Percentiles rank a stretch among this genome's conserved stretches.
Conservation (phyloP, 2,329 filamentous ascomycete species). For the Ceratocystis destructans region DNA sequence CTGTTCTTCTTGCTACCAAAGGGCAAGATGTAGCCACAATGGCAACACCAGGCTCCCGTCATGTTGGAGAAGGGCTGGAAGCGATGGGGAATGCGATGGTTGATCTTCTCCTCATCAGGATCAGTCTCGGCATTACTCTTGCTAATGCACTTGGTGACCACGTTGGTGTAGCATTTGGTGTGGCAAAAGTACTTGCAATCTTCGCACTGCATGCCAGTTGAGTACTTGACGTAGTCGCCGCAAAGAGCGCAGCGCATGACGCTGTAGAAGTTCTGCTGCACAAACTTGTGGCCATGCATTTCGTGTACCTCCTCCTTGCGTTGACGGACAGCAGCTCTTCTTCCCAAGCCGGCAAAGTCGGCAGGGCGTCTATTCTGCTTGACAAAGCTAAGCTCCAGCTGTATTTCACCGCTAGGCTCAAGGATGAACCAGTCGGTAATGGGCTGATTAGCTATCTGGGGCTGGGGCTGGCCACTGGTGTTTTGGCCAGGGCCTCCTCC, state of each 20-base stretch:
- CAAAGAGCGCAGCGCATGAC: conserved; percentile 99
- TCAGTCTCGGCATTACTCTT: conserved; percentile 98
- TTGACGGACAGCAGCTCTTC: conserved; percentile 92
- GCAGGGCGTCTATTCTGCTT: conserved; percentile 78
- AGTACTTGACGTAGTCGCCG: conserved; percentile 96
- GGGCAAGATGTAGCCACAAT: conserved; percentile 90
- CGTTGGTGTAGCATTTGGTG: conserved; percentile 89
- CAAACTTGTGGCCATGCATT: conserved; percentile 98
- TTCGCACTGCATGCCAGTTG: conserved; percentile 95
- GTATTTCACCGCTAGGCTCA: conserved; percentile 84
- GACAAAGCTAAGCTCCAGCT: conserved; percentile 79
- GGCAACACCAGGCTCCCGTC: conserved; percentile 98
- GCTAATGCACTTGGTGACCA: conserved; percentile 98
- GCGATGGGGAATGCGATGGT: conserved; percentile 94
- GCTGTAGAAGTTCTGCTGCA: conserved; percentile 98
- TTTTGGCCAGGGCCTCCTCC: conserved; percentile 29
- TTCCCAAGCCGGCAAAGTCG: conserved; percentile 80
- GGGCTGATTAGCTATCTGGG: conserved; percentile 41
- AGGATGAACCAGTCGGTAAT: conserved; percentile 96
- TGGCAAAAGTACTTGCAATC: conserved; percentile 99
- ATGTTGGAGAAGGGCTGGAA: conserved; percentile 96
- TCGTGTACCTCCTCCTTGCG: conserved; percentile 97
- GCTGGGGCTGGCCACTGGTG: conserved; percentile 27
- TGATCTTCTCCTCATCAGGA: conserved; percentile 98
- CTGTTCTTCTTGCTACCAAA: conserved; percentile 82